These are phyloP conservation scores for Jimgerdemannia flammicorona DNA, from an alignment of 192 early-diverging fungal genomes.

Conservation along the genomic window DNA sequence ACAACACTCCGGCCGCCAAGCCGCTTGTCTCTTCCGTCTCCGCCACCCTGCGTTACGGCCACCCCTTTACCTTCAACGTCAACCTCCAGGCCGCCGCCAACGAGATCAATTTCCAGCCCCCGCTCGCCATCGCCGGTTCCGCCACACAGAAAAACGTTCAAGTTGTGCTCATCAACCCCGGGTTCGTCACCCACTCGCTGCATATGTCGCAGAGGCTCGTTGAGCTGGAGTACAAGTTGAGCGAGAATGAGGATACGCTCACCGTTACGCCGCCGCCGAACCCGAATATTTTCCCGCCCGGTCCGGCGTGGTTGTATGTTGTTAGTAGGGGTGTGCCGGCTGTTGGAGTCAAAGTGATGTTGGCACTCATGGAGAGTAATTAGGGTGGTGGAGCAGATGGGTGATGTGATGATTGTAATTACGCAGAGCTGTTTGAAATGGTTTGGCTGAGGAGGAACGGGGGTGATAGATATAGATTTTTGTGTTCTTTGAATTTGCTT, in stretches of 20 bases:
- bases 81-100: slow-evolving; percentile 27
- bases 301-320: slow-evolving; percentile 45
- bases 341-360: slow-evolving; percentile 9
- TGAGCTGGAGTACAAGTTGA: slow-evolving; percentile 17
- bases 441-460: too few relatives aligned
- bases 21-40: slow-evolving; percentile 32
- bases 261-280: slow-evolving; percentile 42
- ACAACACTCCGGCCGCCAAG: slow-evolving; percentile 8
- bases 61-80: slow-evolving; percentile 24
- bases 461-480: too few relatives aligned
- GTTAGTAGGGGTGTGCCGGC: slow-evolving; percentile 45
- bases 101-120: slow-evolving; percentile 16
- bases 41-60: slow-evolving; percentile 32
- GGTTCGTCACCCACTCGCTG: slow-evolving; percentile 51
- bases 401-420: too few relatives aligned
- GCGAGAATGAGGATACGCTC: slow-evolving; percentile 17
- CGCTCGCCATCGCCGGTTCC: neutral
- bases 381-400: too few relatives aligned
- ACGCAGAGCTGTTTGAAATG: too few relatives aligned
- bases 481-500: too few relatives aligned
- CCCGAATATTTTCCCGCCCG: slow-evolving; percentile 51
- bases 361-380: neutral
- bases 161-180: slow-evolving; percentile 41
- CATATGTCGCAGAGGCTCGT: slow-evolving; percentile 53
- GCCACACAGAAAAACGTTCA: slow-evolving; percentile 3